Percentiles rank a stretch among this genome's conserved stretches.
These are phyloP conservation scores for Apostasia ramifera DNA, from an alignment of 106 monocot species.

Conservation along the genomic window DNA sequence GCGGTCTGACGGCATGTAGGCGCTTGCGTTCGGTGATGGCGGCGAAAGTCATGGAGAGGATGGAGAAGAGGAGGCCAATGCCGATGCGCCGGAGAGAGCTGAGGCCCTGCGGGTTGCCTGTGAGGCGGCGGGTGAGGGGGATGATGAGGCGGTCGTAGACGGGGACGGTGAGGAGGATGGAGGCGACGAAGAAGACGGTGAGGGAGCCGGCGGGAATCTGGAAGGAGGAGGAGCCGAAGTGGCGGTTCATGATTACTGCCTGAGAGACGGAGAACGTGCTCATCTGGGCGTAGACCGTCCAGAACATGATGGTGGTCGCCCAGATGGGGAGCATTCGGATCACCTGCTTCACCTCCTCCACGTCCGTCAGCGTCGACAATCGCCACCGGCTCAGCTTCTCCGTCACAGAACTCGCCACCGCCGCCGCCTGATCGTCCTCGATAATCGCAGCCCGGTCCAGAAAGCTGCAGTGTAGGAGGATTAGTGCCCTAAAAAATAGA, in stretches of 20 bases:
- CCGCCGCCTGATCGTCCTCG: not conserved
- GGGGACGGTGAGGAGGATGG: conserved; percentile 56
- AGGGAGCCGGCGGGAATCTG: conserved; percentile 57
- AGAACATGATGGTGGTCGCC: conserved; percentile 71
- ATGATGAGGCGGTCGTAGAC: conserved; percentile 42
- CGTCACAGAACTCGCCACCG: not conserved
- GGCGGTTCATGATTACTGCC: conserved; percentile 53
- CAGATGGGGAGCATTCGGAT: conserved; percentile 60
- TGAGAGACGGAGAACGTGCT: conserved; percentile 67
- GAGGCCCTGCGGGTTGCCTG: conserved; percentile 37
- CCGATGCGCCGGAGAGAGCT: conserved; percentile 44
- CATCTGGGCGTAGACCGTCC: conserved; percentile 72
- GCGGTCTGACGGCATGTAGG: not conserved
- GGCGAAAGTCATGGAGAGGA: conserved; percentile 46
- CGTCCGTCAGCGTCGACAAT: conserved; percentile 41
- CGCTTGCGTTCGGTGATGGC: conserved; percentile 42
- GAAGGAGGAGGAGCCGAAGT: conserved; percentile 22
- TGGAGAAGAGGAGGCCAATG: conserved; percentile 26
- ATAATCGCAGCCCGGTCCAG: conserved; percentile 47
- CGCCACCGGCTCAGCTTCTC: conserved; percentile 21
- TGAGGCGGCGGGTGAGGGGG: conserved; percentile 33
- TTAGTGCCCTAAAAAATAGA: no score
- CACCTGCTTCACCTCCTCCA: conserved; percentile 62
- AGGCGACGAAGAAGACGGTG: conserved; percentile 54
- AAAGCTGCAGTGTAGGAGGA: conserved; percentile 15